A percentile compares a stretch with the other conserved stretches of the same genome.
Evolutionary conservation across 2,329 filamentous ascomycete species (phyloP).

Genomic region (Ceratocystis ficicola): DNA sequence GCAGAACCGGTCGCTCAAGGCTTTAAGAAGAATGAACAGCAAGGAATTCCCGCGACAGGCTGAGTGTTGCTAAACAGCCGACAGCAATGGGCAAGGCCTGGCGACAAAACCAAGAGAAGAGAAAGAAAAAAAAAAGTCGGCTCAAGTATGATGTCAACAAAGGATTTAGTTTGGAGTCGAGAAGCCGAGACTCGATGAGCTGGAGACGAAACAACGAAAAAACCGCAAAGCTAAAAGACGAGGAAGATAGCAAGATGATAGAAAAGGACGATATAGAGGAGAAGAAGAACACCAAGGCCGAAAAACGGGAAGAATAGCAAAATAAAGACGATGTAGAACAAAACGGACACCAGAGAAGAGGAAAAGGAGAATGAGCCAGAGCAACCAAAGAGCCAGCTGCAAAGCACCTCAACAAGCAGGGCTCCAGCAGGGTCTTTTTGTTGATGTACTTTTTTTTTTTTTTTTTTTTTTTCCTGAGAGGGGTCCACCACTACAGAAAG

Average conservation of each 20-base stretch:
- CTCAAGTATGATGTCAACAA: constrained; percentile 6
- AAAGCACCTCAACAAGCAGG: constrained; percentile 1
- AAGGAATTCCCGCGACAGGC: background rate
- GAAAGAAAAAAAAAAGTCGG: background rate
- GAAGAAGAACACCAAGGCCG: background rate
- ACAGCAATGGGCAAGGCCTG: background rate
- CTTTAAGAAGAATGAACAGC: background rate
- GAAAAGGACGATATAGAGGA: background rate
- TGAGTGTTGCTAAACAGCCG: background rate
- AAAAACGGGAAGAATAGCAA: background rate
- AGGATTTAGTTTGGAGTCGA: background rate
- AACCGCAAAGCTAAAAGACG: background rate
- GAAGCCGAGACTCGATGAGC: too few species aligned
- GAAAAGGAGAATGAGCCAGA: constrained; percentile 5
- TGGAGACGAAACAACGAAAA: background rate
- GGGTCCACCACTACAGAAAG: background rate
- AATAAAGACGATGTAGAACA: background rate
- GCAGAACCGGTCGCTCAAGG: background rate
- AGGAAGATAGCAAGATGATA: background rate
- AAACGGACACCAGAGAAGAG: background rate
- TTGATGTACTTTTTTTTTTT: constrained; percentile 8
- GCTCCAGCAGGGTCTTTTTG: constrained; percentile 12
- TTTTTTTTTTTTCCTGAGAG: constrained; percentile 10
- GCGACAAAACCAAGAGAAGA: background rate
- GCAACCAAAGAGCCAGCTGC: background rate